Base-by-base conservation (phyloP, 257 asterid genomes). In the Marsdenia floribunda region DNA sequence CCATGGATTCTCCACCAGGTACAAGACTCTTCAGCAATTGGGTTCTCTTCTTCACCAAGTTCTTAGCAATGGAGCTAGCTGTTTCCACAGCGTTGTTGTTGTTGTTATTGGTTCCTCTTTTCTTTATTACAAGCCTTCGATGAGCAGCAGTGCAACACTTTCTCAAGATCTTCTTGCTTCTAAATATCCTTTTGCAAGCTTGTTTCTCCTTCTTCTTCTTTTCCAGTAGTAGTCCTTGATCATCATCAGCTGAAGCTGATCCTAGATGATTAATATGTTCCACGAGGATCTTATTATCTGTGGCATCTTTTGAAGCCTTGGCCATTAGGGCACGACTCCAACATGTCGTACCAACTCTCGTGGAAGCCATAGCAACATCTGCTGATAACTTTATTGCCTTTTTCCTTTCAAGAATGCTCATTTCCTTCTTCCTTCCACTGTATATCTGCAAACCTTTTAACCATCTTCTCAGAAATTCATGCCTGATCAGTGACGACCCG, bases 351-450 rank as follows among this genome's bases (percentile, higher is more conserved):
- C 79, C 70, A 22, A 67, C 82, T 75, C 89, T 78, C 4, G 96
- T 88, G 3, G 98, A 88, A 46, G 98, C 97, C 37, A 92, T 90
- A n/a, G 98, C 98, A 55, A 89, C 72, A 54, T 92, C 96, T 11
- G 98, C 92, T 2, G 98, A 86, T 21, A 83, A 46, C 67, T 90
- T 92, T 21, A 92, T 92, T 63, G 90, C 93, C 40, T 76, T 84
- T 70, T 88, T 90, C 15, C 97, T 77, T 19, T 92, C 94, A 21
- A 74, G 57, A 55, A 83, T 53, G 74, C 80, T 85, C 96, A 88
- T 89, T 21, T 86, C 80, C 33, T 80, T 80, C 60, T 83, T 92
- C 67, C 78, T 66, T 7, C 55, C 54, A 66, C 54, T 79, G 88
- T 80, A 89, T 71, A 80, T 71, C 60, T 80, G 81, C 26, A 92